Conservation (phyloP, 2,329 filamentous ascomycete species). For the Aphanoascus verrucosus region DNA sequence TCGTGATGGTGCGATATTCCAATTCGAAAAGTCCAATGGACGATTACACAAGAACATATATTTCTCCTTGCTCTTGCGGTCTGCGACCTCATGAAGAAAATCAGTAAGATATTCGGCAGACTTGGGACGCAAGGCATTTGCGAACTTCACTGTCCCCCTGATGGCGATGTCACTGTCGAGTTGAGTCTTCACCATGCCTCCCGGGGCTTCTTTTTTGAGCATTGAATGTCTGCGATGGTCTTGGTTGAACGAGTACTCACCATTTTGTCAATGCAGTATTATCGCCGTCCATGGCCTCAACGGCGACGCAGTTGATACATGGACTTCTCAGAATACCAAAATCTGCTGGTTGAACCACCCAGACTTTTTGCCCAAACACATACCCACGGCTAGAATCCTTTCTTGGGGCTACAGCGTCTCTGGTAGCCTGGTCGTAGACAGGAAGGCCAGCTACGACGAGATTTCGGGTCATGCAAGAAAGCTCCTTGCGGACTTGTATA, state of each 20-base stretch:
- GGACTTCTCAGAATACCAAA: conserved; percentile 25
- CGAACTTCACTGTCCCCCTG: background rate
- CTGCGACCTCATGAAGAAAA: no score
- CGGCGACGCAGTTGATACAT: conserved; percentile 31
- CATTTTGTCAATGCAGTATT: conserved; percentile 21
- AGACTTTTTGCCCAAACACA: conserved; percentile 13
- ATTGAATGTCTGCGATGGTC: background rate
- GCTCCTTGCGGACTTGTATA: conserved; percentile 25
- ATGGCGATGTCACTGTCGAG: background rate
- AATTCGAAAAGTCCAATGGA: no score
- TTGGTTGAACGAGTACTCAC: background rate
- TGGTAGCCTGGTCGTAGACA: background rate
- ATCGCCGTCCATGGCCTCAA: conserved; percentile 37
- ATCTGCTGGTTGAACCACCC: conserved; percentile 31
- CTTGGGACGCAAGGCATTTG: background rate
- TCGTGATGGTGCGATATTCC: no score
- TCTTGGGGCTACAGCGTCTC: conserved; percentile 26
- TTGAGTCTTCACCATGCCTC: background rate
- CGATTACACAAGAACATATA: no score
- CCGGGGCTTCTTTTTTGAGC: background rate
- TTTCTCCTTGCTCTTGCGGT: no score
- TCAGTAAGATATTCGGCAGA: no score
- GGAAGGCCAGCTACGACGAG: background rate
- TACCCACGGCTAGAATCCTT: conserved; percentile 21
- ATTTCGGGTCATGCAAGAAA: conserved; percentile 31